Evolutionary conservation across 192 early-diverging fungal genomes (phyloP).

Genomic region (Podila minutissima): DNA sequence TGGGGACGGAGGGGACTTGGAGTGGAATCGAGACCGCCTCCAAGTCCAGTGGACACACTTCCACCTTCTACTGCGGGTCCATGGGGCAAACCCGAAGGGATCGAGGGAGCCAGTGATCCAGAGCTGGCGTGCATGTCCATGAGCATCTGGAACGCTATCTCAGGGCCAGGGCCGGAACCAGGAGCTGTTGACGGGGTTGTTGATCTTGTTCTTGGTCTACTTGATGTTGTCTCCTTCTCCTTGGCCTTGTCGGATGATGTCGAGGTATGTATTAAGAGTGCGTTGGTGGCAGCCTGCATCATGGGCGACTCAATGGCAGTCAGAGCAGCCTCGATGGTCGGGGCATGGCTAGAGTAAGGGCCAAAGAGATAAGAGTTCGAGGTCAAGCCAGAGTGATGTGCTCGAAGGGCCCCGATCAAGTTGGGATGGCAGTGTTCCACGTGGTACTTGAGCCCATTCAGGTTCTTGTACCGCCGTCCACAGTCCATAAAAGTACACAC

Average conservation of each 20-base stretch:
- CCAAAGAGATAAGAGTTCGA: slow-evolving; percentile 14
- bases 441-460: slow-evolving; percentile 83
- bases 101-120: too few relatives aligned
- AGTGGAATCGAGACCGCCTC: too few relatives aligned
- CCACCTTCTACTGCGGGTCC: background rate
- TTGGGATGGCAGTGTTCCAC: slow-evolving; percentile 63
- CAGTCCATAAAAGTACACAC: slow-evolving; percentile 73
- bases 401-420: slow-evolving; percentile 15
- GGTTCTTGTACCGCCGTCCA: slow-evolving; percentile 76
- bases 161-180: background rate
- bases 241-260: background rate
- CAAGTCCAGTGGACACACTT: background rate
- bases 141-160: background rate
- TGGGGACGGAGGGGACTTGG: too few relatives aligned
- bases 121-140: background rate
- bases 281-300: slow-evolving; percentile 32
- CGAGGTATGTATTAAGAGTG: slow-evolving; percentile 7
- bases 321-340: slow-evolving; percentile 15
- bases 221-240: background rate
- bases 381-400: slow-evolving; percentile 17
- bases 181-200: background rate
- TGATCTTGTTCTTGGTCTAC: background rate
- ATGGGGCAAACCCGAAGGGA: background rate
- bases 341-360: slow-evolving; percentile 13
- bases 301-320: slow-evolving; percentile 20